These are phyloP conservation scores for Diplodia scrobiculata DNA, from an alignment of 2,329 filamentous ascomycete species.

Conservation along the genomic window DNA sequence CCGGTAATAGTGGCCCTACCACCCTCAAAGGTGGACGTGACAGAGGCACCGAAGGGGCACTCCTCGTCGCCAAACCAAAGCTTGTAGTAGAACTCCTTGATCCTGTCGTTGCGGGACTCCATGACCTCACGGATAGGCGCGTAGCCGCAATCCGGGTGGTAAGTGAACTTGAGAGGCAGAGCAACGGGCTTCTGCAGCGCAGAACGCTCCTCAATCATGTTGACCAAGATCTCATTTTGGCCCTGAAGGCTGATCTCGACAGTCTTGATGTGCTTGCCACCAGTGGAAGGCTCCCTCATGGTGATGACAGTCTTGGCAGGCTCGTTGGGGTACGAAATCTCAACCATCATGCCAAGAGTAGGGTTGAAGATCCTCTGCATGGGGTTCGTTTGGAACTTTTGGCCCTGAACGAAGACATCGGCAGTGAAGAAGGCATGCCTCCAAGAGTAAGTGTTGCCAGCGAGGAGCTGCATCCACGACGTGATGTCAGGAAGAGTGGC, in stretches of 20 bases:
- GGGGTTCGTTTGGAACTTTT: constrained; percentile 96
- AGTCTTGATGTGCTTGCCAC: constrained; percentile 84
- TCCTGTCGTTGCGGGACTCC: constrained; percentile 91
- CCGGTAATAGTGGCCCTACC: constrained; percentile 83
- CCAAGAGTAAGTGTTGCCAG: constrained; percentile 85
- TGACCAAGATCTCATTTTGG: constrained; percentile 79
- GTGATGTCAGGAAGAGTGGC: constrained; percentile 75
- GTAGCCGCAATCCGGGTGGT: constrained; percentile 93
- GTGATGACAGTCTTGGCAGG: constrained; percentile 80
- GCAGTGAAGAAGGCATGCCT: constrained; percentile 90
- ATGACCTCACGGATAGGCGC: constrained; percentile 98
- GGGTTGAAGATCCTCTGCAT: constrained; percentile 90
- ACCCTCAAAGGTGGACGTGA: constrained; percentile 87
- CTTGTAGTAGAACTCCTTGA: constrained; percentile 99
- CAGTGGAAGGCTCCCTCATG: constrained; percentile 82
- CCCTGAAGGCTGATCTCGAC: constrained; percentile 78
- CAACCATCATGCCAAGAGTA: constrained; percentile 81
- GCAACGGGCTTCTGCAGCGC: constrained; percentile 80
- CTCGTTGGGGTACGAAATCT: constrained; percentile 80
- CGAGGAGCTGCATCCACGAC: constrained; percentile 84
- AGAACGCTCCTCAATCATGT: constrained; percentile 90
- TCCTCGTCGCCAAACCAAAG: constrained; percentile 92
- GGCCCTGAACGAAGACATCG: constrained; percentile 90
- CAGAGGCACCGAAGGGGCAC: constrained; percentile 78
- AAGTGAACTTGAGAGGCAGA: constrained; percentile 83